A percentile compares a stretch with the other conserved stretches of the same genome.
phyloP scores from a whole-genome alignment of 768 basidiomycete species.

The Auricularia heimuer region DNA sequence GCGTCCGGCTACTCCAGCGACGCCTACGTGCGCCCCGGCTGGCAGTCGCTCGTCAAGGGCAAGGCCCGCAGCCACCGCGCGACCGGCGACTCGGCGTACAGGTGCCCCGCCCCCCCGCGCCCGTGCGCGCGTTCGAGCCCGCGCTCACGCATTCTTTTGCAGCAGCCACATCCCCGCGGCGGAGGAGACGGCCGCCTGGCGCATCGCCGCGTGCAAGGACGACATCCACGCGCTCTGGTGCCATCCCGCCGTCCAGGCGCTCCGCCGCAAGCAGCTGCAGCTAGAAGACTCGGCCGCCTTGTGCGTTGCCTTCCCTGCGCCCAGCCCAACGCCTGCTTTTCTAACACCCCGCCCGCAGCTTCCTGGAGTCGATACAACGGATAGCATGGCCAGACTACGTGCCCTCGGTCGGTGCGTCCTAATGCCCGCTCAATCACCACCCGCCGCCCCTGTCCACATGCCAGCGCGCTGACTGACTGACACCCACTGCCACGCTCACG shows the following conservation, averaged over 20 bases:
- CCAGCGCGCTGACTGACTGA: slow-evolving; percentile 6
- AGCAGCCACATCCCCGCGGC: neutral
- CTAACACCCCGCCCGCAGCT: slow-evolving; percentile 32
- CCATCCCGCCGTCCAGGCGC: slow-evolving; percentile 51
- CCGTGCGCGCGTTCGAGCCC: slow-evolving; percentile 13
- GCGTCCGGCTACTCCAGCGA: slow-evolving; percentile 26
- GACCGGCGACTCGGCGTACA: slow-evolving; percentile 21
- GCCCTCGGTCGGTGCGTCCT: slow-evolving; percentile 50
- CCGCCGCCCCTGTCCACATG: slow-evolving; percentile 7
- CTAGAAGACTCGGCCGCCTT: slow-evolving; percentile 70
- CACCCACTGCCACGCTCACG: neutral
- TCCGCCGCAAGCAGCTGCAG: slow-evolving; percentile 46
- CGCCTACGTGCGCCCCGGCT: slow-evolving; percentile 61
- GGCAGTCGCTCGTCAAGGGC: slow-evolving; percentile 47
- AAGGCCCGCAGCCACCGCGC: neutral
- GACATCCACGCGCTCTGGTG: slow-evolving; percentile 59
- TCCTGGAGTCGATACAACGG: slow-evolving; percentile 53
- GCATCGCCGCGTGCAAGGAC: slow-evolving; percentile 33
- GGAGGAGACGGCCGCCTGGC: slow-evolving; percentile 1
- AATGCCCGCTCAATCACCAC: neutral
- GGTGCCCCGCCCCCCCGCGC: slow-evolving; percentile 32
- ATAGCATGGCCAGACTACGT: slow-evolving; percentile 61
- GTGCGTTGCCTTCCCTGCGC: slow-evolving; percentile 32
- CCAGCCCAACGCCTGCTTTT: neutral
- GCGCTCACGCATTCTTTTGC: neutral